A percentile compares a stretch with the other conserved stretches of the same genome.
These are phyloP conservation scores for Musa acuminata DNA, from an alignment of 176 grass and related monocot genomes.

Conservation along the genomic window DNA sequence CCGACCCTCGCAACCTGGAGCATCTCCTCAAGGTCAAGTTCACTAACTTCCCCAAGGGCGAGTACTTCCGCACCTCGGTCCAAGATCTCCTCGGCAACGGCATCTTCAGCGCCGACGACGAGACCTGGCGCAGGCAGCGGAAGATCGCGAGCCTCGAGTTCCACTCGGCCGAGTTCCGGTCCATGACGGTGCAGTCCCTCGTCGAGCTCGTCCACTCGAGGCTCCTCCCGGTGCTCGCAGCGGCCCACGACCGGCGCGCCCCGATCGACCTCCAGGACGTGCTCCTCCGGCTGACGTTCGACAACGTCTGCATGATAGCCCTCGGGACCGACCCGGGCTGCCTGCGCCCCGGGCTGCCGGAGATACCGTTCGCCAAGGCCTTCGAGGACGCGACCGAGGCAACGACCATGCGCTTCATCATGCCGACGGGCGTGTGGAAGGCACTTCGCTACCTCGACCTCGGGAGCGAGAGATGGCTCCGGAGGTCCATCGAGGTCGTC, in stretches of 20 bases:
- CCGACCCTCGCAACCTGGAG: slow-evolving; percentile 88
- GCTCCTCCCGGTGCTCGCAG: slow-evolving; percentile 60
- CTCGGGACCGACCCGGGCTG: slow-evolving; percentile 78
- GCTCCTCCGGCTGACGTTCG: slow-evolving; percentile 78
- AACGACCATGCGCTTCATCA: slow-evolving; percentile 68
- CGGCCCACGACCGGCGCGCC: neutral
- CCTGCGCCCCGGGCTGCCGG: slow-evolving; percentile 45
- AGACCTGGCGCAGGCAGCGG: slow-evolving; percentile 58
- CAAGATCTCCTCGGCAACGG: slow-evolving; percentile 79
- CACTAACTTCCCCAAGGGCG: slow-evolving; percentile 73
- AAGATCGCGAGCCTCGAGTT: slow-evolving; percentile 91
- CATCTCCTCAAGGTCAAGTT: slow-evolving; percentile 85
- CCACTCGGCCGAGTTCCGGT: slow-evolving; percentile 81
- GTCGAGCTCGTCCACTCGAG: slow-evolving; percentile 75
- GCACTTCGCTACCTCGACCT: slow-evolving; percentile 52
- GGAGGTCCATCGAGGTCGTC: slow-evolving; percentile 41
- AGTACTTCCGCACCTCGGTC: slow-evolving; percentile 68
- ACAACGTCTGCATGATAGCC: slow-evolving; percentile 94
- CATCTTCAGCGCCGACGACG: slow-evolving; percentile 87
- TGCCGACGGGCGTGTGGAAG: slow-evolving; percentile 69
- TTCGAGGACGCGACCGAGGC: slow-evolving; percentile 97
- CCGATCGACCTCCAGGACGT: slow-evolving; percentile 74
- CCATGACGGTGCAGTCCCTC: slow-evolving; percentile 53
- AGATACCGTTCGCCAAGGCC: slow-evolving; percentile 76
- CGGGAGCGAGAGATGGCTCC: slow-evolving; percentile 53